Evolutionary conservation across 352 stramenopile species (phyloP), one percentile per base, ranked within the genome.

Genomic region (Thalassiosira mediterranea): DNA sequence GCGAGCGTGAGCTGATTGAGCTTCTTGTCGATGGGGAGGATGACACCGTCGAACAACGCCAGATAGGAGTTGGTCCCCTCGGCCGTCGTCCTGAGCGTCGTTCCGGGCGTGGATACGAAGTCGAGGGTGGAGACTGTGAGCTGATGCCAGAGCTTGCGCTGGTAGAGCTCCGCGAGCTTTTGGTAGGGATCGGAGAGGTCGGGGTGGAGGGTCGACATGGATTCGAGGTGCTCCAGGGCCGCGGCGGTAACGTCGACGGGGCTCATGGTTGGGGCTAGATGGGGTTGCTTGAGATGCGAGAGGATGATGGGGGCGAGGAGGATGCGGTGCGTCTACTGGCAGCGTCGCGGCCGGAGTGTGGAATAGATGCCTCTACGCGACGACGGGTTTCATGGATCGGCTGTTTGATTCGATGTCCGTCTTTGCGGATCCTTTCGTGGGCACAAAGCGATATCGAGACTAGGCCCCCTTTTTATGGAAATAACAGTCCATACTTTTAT

Each of bases 61-160:
- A 90, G 44, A 56, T 83, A 95, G 13, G 75, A 94, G 69, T 84
- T 92, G 60, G 57, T 84, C 34, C 57, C 79, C 44, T 70, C 83
- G 44, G 56, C 48, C n/a, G 67, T 90, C 25, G 47, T 75, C 11
- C 61, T 68, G 51, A 73, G 70, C 0, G 54, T 85, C 10, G 21
- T 49, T n/a, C 34, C 76, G 57, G 52, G 69, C 81, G 56, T 66
- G 48, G 90, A 92, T 23, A 98, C 91, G 73, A 98, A 98, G 26
- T 91, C 84, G 59, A 98, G 87, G 15, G 98, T 66, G 32, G 93
- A 89, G 59, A 96, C 84, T 2, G 97, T 98, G 21, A 99, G 93
- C 82, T 99, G 96, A 94, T 99, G 96, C 91, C 97, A 99, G 29
- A 99, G 81, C 84, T 97, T 98, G 63, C 91, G 87, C 37, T 91